phyloP scores from a whole-genome alignment of 2,329 filamentous ascomycete genomes.

The Talaromyces marneffei region DNA sequence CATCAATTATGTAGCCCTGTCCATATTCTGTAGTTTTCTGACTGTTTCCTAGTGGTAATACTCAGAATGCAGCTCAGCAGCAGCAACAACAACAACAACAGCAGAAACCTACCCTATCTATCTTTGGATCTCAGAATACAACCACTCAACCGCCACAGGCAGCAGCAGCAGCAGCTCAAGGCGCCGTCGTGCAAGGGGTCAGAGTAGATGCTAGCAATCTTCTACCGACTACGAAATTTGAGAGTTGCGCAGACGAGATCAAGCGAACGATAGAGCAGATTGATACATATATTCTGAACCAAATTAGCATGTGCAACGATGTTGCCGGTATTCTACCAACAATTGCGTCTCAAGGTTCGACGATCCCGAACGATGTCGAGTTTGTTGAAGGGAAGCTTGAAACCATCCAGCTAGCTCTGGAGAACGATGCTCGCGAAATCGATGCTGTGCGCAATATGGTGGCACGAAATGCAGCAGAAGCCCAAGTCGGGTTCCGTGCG shows the following conservation, averaged over 20 bases:
- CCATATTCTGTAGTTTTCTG: background rate
- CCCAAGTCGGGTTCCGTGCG: constrained; percentile 65
- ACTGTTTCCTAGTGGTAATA: background rate
- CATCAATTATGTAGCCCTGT: background rate
- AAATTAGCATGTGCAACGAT: constrained; percentile 67
- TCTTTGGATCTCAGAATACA: constrained; percentile 33
- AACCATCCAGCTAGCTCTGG: constrained; percentile 57
- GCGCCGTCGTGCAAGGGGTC: constrained; percentile 57
- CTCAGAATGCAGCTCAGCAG: constrained; percentile 19
- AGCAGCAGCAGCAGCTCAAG: constrained; percentile 29
- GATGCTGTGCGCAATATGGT: constrained; percentile 52
- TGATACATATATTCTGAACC: constrained; percentile 72
- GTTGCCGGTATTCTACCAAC: constrained; percentile 65
- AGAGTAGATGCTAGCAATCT: constrained; percentile 74
- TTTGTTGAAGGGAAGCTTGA: constrained; percentile 58
- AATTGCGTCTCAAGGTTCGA: constrained; percentile 59
- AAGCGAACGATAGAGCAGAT: constrained; percentile 72
- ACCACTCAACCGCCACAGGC: constrained; percentile 28
- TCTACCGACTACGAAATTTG: constrained; percentile 82
- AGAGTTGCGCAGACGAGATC: constrained; percentile 76
- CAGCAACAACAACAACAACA: constrained; percentile 40
- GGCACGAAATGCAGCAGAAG: constrained; percentile 63
- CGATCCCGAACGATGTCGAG: constrained; percentile 60
- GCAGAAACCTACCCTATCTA: constrained; percentile 42
- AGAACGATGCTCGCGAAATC: constrained; percentile 58